Base-by-base conservation (phyloP, 352 stramenopile species). In the Phytophthora nicotianae region DNA sequence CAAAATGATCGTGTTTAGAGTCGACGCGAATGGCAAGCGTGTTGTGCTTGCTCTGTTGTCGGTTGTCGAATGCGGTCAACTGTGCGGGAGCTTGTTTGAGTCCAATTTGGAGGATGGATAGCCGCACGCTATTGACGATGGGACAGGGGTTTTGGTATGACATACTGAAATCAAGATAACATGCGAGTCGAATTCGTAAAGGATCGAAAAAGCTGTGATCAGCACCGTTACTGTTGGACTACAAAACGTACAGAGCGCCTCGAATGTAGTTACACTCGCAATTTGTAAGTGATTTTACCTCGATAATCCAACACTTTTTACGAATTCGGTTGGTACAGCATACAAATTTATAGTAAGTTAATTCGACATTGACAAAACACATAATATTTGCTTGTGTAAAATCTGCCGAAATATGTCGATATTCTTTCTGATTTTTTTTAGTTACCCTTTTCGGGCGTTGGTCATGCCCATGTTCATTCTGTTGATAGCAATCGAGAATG, bases 1-100 rank as follows among this genome's bases (percentile, higher is more conserved):
- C 45, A 35, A 51, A 68, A 64, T 59, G 38, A 53, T 17, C 46
- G 53, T 68, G 60, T 63, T 68, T 21, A 17, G 16, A 29, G 51
- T 62, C 27, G 45, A 48, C 45, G 53, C 43, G 45, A 68, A 63
- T 41, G 45, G 35, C 45, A 17, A 56, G 17, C 52, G 45, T 63
- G 45, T 68, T 64, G 45, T 16, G 55, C 9, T 49, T 43, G 42
- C 24, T 16, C 10, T 52, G 26, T 63, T 54, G 57, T 65, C 58
- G 38, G 37, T 68, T 68, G 43, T 32, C 19, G 35, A 63, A 48
- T 63, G 56, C 14, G 2, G 41, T 23, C 13, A 43, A 26, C 17
- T 11, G 23, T 32, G 35, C 29, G 27, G 13, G 17, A 20, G 23
- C 14, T 16, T n/a, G n/a, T n/a, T 38, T 38, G 32, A 38, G 11